Percentiles rank a stretch among this genome's conserved stretches.
phyloP scores from a whole-genome alignment of 805 yeast genomes.

The Kodamaea sagamina region DNA sequence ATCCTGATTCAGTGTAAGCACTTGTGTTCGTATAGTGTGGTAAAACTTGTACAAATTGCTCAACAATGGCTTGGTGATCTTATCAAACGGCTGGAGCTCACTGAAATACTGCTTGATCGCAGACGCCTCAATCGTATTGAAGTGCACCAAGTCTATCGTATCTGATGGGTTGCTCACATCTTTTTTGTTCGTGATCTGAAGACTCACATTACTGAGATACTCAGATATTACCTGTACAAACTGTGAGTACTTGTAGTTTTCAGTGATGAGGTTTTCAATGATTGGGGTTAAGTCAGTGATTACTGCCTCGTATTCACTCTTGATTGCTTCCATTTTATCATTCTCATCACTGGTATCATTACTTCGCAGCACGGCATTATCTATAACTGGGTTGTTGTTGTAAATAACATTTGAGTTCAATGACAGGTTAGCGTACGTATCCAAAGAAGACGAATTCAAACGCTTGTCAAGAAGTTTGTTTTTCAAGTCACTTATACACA shows the following conservation, averaged over 20 bases:
- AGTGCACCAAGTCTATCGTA: constrained; percentile 27
- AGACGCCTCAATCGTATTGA: constrained; percentile 17
- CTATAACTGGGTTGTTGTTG: constrained; percentile 36
- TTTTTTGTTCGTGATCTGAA: constrained; percentile 24
- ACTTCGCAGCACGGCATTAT: constrained; percentile 20
- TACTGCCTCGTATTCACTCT: constrained; percentile 33
- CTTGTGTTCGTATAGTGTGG: constrained; percentile 25
- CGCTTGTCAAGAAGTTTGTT: constrained; percentile 37
- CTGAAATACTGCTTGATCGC: constrained; percentile 23
- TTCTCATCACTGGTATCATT: constrained; percentile 7
- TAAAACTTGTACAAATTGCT: constrained; percentile 36
- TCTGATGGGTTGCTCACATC: constrained; percentile 32
- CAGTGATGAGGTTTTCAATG: constrained; percentile 37
- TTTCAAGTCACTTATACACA: constrained; percentile 36
- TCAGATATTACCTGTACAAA: constrained; percentile 31
- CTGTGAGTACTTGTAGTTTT: constrained; percentile 37
- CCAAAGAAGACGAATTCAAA: constrained; percentile 18
- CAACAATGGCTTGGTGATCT: constrained; percentile 35
- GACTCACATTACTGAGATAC: constrained; percentile 31
- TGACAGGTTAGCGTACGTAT: constrained; percentile 10
- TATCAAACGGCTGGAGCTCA: constrained; percentile 40
- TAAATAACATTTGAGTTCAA: constrained; percentile 28
- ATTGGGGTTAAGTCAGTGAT: constrained; percentile 36
- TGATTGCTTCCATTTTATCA: constrained; percentile 6
- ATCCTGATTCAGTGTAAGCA: constrained; percentile 11